Evolutionary conservation across 2,329 filamentous ascomycete species (phyloP), one percentile per base, ranked within the genome.

Genomic region (Aureobasidium namibiae): DNA sequence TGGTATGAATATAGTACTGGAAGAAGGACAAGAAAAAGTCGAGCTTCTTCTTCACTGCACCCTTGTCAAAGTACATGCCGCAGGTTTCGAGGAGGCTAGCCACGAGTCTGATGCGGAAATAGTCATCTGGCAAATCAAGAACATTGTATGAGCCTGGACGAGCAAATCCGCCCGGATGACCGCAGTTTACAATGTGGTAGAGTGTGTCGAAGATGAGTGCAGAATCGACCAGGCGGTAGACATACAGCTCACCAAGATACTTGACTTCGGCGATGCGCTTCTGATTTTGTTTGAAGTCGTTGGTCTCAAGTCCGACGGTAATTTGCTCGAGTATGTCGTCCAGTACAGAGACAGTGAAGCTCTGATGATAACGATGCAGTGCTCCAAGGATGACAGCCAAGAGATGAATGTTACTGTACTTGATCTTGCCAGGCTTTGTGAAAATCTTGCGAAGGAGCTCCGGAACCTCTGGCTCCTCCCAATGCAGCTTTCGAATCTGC

Each of bases 1-100:
- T 99, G 21, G 89, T 91, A 67, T 88, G 86, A 65, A 97, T 87
- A 73, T 99, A 99, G 73, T 96, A 97, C 82, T 95, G 92, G 67
- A 99, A 90, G 74, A 97, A 97, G 0, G 88, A 92, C 62, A 99
- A 78, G 74, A 97, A 99, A 72, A 96, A 97, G 69, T 99, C 94
- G 10, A 99, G 82, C 75, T 97, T 99, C 79, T 97, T 97, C 72
- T 92, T 95, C 1, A 92, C 89, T 44, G 88, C 85, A 8, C 95
- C 94, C 67, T 92, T 88, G 72, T 94, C 94, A 67, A 96, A 99
- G 76, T 92, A 99, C 72, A 95, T 87, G 58, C 95, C 94, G 65
- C 92, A 97, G 0, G 92, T 96, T 73, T 99, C 95, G 4, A 99
- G 81, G 50, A 99, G 80, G 14, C 88, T 95, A 64, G 91, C 89